phyloP scores from a whole-genome alignment of 306 rosid species.

The Rubus parviflorus region DNA sequence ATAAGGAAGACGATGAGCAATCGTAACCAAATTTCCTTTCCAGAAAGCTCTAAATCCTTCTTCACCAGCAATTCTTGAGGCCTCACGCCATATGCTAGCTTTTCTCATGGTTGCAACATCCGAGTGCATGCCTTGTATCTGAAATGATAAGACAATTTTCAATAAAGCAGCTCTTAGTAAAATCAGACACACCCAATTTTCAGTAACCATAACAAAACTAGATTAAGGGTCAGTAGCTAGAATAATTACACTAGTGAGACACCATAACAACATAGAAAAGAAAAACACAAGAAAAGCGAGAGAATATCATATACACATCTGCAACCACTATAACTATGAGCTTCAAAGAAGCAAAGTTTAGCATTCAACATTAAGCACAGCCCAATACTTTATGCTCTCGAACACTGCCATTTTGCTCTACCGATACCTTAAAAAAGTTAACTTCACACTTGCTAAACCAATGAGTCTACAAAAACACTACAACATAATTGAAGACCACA shows the following conservation, averaged over 20 bases:
- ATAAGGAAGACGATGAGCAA: constrained; percentile 94
- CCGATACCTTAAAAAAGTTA: not conserved
- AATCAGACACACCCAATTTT: not conserved
- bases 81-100: constrained; percentile 88
- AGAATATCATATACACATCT: not conserved
- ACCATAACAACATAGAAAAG: not conserved
- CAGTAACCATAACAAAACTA: not conserved
- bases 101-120: constrained; percentile 73
- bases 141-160: constrained; percentile 4
- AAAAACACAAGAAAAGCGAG: not conserved
- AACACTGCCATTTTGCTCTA: not conserved
- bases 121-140: constrained; percentile 99
- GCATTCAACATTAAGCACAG: not conserved
- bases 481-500: not conserved
- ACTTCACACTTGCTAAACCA: not conserved
- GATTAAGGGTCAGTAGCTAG: not conserved
- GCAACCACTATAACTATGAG: not conserved
- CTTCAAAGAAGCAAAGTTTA: not conserved
- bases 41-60: constrained; percentile 96
- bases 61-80: constrained; percentile 79
- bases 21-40: constrained; percentile 96
- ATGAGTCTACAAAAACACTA: not conserved
- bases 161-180: not conserved
- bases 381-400: not conserved
- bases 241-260: not conserved